phyloP scores from a whole-genome alignment of 2,329 filamentous ascomycete genomes.

The Aureobasidium sp. region DNA sequence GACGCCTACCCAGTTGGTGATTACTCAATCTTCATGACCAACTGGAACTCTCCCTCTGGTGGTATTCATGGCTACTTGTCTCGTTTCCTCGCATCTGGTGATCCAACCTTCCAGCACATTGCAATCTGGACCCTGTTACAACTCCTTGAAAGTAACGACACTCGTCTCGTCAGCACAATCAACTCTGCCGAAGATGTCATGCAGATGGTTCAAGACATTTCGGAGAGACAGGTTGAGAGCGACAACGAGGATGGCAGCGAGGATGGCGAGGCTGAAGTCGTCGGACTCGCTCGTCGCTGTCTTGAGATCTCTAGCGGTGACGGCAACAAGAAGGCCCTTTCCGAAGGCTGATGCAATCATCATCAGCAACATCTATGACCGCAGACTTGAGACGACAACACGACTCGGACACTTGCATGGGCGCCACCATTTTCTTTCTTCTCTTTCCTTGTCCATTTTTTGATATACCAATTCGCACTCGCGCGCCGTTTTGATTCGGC shows the following conservation, averaged over 20 bases:
- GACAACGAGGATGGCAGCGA: constrained; percentile 86
- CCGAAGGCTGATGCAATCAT: constrained; percentile 60
- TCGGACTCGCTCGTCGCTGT: constrained; percentile 82
- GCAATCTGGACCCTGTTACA: constrained; percentile 97
- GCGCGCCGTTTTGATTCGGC: background rate
- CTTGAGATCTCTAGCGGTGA: constrained; percentile 55
- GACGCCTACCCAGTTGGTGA: constrained; percentile 64
- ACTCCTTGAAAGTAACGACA: constrained; percentile 89
- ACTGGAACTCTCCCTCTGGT: constrained; percentile 87
- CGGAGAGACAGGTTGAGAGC: constrained; percentile 79
- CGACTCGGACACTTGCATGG: background rate
- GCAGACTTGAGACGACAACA: background rate
- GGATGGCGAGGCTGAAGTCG: constrained; percentile 85
- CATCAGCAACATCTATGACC: background rate
- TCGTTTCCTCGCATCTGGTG: constrained; percentile 86
- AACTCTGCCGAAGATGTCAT: constrained; percentile 86
- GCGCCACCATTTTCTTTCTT: background rate
- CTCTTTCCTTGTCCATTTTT: constrained; percentile 14
- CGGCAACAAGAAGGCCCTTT: constrained; percentile 48
- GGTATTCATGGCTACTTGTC: constrained; percentile 94
- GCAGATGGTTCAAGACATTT: constrained; percentile 83
- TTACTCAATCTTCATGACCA: constrained; percentile 90
- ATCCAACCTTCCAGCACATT: constrained; percentile 97
- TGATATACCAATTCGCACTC: constrained; percentile 14
- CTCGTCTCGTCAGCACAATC: constrained; percentile 79